Conservation (phyloP, 768 basidiomycete species). For the Boletus rubropictus region DNA sequence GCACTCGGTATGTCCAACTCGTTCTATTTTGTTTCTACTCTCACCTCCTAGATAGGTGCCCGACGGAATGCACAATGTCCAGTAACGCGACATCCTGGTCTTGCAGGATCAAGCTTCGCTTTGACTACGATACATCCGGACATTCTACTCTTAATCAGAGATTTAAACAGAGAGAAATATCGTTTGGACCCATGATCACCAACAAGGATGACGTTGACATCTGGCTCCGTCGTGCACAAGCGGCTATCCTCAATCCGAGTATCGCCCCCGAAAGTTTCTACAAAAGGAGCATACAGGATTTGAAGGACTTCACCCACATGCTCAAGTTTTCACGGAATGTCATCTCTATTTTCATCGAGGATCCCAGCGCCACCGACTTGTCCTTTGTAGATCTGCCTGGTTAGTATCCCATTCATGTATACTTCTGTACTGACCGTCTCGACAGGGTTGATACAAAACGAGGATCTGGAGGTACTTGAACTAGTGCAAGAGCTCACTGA, state of each 20-base stretch:
- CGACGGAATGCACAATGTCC: slow-evolving; percentile 49
- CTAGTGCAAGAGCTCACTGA: slow-evolving; percentile 47
- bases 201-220: slow-evolving; percentile 33
- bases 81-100: slow-evolving; percentile 36
- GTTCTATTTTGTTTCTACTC: background rate
- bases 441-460: slow-evolving; percentile 56
- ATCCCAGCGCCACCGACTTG: slow-evolving; percentile 42
- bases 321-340: slow-evolving; percentile 46
- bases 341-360: slow-evolving; percentile 41
- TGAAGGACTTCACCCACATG: slow-evolving; percentile 19
- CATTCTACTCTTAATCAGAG: too few species aligned
- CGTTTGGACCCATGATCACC: slow-evolving; percentile 31
- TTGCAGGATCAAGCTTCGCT: slow-evolving; percentile 40
- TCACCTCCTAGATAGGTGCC: slow-evolving; percentile 35
- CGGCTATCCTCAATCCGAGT: slow-evolving; percentile 37
- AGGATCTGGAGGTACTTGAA: slow-evolving; percentile 34
- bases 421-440: slow-evolving; percentile 4
- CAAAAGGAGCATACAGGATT: slow-evolving; percentile 19
- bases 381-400: slow-evolving; percentile 54
- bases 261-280: slow-evolving; percentile 16
- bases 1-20: slow-evolving; percentile 40
- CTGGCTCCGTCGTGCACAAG: slow-evolving; percentile 42
- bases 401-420: slow-evolving; percentile 12
- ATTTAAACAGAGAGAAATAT: slow-evolving; percentile 8
- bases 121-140: slow-evolving; percentile 30